Evolutionary conservation across 768 basidiomycete species (phyloP), one percentile per base, ranked within the genome.

Genomic region (Sporobolomyces phaffii): DNA sequence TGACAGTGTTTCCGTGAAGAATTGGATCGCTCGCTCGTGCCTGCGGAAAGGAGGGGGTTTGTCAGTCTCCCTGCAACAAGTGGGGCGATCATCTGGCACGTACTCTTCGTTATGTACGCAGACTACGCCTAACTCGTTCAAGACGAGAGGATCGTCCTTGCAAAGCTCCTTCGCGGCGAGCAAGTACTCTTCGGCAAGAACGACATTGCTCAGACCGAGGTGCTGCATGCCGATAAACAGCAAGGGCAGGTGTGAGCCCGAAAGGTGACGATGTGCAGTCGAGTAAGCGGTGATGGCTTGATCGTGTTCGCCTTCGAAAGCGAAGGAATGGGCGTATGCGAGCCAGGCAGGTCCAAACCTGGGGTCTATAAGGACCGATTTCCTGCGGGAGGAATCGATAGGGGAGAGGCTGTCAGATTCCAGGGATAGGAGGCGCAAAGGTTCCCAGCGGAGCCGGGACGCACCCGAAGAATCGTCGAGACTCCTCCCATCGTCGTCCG

Each of bases 161-260:
- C 92, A 93, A 15, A 66, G 58, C 5, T 82, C 78, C 72, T 86
- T 80, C 6, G 93, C 87, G 1, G 92, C 90, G 67, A 84, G 82
- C 45, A 99, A 81, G 22, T 94, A 89, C 75, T 98, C 94, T 53
- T 89, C 87, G 6, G 96, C 96, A 49, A 91, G 81, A 28, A 78
- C 76, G 69, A 85, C 82, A 69, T 97, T 91, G 33, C 87, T 88
- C 10, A 99, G 81, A 75, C 87, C 87, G 41, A 99, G 89, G 72
- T 98, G 90, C 77, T 99, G 94, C 93, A 97, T 98, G 9, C 94
- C 96, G 50, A 98, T 90, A 75, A 92, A 98, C 78, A 93, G 85
- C 48, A 96, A 80, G 1, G 96, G 93, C 6, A 99, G 79, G 78
- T 99, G 94, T 5, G 92, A 92, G 90, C 94, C 96, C 65, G 88